phyloP scores from a whole-genome alignment of 2,329 filamentous ascomycete genomes.

The Emericellopsis atlantica region DNA sequence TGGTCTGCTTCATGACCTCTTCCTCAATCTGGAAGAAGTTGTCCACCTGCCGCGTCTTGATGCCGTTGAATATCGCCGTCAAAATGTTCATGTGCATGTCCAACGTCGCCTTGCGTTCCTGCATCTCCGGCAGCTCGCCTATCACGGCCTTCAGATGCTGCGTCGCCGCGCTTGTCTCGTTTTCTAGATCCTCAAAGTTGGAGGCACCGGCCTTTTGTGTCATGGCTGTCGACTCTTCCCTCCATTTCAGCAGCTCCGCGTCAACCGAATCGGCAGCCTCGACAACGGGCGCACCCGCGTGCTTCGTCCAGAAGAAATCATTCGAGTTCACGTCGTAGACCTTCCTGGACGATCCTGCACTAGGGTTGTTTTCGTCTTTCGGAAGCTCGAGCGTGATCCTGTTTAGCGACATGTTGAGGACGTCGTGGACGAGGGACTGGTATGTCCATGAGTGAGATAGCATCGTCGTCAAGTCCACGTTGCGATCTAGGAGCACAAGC shows the following conservation, averaged over 20 bases:
- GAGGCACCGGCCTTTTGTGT: constrained; percentile 91
- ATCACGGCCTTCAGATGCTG: constrained; percentile 95
- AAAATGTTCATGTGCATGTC: constrained; percentile 99
- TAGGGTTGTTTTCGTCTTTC: constrained; percentile 62
- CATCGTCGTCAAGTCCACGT: constrained; percentile 94
- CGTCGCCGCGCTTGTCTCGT: constrained; percentile 77
- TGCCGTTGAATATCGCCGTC: constrained; percentile 61
- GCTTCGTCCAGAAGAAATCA: constrained; percentile 96
- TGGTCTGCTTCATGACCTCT: constrained; percentile 81
- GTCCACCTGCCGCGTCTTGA: constrained; percentile 90
- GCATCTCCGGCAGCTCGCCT: constrained; percentile 78
- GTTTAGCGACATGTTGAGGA: constrained; percentile 55
- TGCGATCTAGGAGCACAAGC: constrained; percentile 85
- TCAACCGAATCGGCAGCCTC: constrained; percentile 96
- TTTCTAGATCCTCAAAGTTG: constrained; percentile 83
- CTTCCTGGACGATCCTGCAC: constrained; percentile 70
- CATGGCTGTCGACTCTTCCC: constrained; percentile 86
- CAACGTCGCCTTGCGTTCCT: constrained; percentile 82
- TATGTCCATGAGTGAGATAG: constrained; percentile 83
- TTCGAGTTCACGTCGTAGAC: constrained; percentile 79
- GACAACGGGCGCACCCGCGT: constrained; percentile 81
- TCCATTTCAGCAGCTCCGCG: constrained; percentile 83
- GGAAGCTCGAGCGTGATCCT: constrained; percentile 85
- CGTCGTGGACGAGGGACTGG: constrained; percentile 67
- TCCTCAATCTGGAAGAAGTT: constrained; percentile 96